Evolutionary conservation across 2,329 filamentous ascomycete genomes (phyloP).

Genomic region (Aotearoamyces nothofagi): DNA sequence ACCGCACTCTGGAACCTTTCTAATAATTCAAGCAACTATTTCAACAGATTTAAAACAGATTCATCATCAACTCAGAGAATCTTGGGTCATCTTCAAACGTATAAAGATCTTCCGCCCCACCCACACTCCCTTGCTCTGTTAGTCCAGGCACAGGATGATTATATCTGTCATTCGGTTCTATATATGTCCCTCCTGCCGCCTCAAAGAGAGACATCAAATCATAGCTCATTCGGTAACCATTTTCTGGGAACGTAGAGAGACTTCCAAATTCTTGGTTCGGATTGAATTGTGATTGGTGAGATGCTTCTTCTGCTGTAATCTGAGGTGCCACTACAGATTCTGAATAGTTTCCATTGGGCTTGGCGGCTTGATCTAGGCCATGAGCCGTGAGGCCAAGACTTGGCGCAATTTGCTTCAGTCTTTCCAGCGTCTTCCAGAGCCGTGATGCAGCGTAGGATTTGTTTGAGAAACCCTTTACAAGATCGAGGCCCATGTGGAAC

Average conservation of each 20-base stretch:
- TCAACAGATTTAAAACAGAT: slow-evolving; percentile 1
- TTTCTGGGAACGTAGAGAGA: neutral
- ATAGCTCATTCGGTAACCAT: slow-evolving; percentile 1
- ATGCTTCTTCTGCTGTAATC: neutral
- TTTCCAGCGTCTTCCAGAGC: slow-evolving; percentile 47
- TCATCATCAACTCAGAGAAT: slow-evolving; percentile 1
- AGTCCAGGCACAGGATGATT: neutral
- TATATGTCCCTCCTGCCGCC: neutral
- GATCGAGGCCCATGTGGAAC: slow-evolving; percentile 50
- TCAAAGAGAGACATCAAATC: slow-evolving; percentile 2
- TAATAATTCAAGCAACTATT: too few relatives aligned
- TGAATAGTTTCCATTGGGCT: too few relatives aligned
- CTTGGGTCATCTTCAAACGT: neutral
- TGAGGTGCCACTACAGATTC: neutral
- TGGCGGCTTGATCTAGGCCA: neutral
- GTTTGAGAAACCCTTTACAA: slow-evolving; percentile 45
- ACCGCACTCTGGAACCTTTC: too few relatives aligned
- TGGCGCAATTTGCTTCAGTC: slow-evolving; percentile 46
- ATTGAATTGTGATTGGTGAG: neutral
- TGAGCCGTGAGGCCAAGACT: slow-evolving; percentile 33
- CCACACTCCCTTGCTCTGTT: neutral
- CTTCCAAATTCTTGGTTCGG: neutral
- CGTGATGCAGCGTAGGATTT: slow-evolving; percentile 45
- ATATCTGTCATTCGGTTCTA: neutral
- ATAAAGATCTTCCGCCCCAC: neutral